Conservation (phyloP, 2,329 filamentous ascomycete species). For the Thyridium curvatum region DNA sequence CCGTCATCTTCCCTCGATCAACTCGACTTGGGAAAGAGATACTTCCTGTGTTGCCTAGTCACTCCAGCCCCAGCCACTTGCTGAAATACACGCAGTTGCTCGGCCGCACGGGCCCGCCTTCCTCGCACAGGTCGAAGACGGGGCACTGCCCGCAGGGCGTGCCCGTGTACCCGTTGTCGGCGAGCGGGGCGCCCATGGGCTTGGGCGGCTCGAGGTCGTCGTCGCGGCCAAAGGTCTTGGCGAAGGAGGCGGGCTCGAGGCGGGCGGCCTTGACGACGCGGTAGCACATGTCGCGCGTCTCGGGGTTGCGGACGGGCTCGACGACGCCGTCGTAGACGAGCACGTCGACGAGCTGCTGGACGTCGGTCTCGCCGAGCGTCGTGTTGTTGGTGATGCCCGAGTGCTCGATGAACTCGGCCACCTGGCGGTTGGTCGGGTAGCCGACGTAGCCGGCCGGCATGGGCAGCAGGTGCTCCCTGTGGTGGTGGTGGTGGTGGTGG, state of each 20-base stretch:
- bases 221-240: constrained; percentile 23
- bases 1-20: too few species aligned
- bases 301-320: constrained; percentile 47
- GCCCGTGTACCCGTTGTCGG: constrained; percentile 73
- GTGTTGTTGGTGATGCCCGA: constrained; percentile 67
- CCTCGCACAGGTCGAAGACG: constrained; percentile 86
- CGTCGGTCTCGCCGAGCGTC: constrained; percentile 64
- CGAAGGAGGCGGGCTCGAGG: constrained; percentile 21
- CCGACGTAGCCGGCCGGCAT: constrained; percentile 61
- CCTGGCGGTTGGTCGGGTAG: constrained; percentile 75
- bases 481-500: constrained; percentile 5
- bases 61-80: constrained; percentile 65
- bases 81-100: constrained; percentile 89
- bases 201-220: constrained; percentile 8
- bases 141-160: constrained; percentile 88
- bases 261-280: constrained; percentile 43
- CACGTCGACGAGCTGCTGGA: constrained; percentile 81
- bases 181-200: constrained; percentile 29
- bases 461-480: constrained; percentile 32
- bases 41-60: too few species aligned
- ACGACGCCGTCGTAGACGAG: constrained; percentile 83
- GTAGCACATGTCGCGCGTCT: constrained; percentile 40
- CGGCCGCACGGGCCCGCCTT: constrained; percentile 84
- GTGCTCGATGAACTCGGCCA: constrained; percentile 67
- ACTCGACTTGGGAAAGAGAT: too few species aligned